Evolutionary conservation across 2,329 filamentous ascomycete genomes (phyloP).

Genomic region (Elsinoe fawcettii): DNA sequence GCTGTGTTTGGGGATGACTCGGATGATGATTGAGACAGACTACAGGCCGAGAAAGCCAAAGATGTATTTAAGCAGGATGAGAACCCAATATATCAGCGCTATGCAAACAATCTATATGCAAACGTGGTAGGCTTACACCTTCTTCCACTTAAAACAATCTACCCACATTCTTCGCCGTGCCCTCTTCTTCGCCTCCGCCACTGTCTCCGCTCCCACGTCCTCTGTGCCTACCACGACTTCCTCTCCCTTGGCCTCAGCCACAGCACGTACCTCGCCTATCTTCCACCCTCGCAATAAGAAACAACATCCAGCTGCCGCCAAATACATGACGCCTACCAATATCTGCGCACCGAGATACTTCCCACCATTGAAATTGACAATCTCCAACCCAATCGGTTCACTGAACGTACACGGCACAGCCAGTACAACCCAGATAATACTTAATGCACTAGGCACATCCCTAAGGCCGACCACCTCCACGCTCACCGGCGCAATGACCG

Average conservation of each 20-base stretch:
- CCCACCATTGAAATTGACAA: constrained; percentile 41
- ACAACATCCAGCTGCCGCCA: constrained; percentile 47
- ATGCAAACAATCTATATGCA: not conserved
- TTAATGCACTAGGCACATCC: constrained; percentile 60
- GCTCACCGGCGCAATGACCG: constrained; percentile 58
- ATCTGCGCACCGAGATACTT: constrained; percentile 52
- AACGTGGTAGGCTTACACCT: constrained; percentile 22
- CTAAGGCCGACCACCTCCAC: constrained; percentile 67
- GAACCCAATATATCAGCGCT: not conserved
- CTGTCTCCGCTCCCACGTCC: constrained; percentile 21
- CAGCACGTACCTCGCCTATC: constrained; percentile 45
- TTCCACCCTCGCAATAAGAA: constrained; percentile 55
- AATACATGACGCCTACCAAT: constrained; percentile 55
- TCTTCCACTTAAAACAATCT: constrained; percentile 27
- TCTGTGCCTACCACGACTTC: constrained; percentile 19
- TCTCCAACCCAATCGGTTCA: constrained; percentile 49
- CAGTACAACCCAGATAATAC: constrained; percentile 63
- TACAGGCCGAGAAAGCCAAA: not conserved
- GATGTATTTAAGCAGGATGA: not conserved
- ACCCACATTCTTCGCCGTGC: constrained; percentile 24
- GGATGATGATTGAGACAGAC: constrained; percentile 24
- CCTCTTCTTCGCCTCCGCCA: constrained; percentile 20
- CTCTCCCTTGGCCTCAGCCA: constrained; percentile 28
- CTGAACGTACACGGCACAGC: constrained; percentile 61
- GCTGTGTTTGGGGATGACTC: constrained; percentile 85